Evolutionary conservation across 2,329 filamentous ascomycete genomes (phyloP).

Genomic region (Aspergillus awamori): DNA sequence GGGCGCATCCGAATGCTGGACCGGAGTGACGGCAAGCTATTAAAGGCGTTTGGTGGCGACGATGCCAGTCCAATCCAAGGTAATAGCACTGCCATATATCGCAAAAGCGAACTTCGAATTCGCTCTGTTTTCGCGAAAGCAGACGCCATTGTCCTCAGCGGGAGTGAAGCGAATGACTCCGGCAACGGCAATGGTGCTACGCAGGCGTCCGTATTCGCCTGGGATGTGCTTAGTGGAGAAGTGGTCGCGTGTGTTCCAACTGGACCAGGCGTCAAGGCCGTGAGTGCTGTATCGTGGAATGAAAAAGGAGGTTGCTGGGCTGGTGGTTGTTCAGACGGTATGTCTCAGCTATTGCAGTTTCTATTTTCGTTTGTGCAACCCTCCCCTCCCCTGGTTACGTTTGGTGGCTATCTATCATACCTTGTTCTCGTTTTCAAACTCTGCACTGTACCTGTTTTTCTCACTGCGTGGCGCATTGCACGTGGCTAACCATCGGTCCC

Average conservation of each 20-base stretch:
- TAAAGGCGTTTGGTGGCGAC: constrained; percentile 68
- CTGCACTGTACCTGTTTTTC: background rate
- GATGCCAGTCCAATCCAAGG: background rate
- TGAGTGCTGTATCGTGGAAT: constrained; percentile 52
- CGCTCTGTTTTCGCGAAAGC: constrained; percentile 73
- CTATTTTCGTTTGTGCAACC: background rate
- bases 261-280: constrained; percentile 45
- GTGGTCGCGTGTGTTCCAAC: constrained; percentile 62
- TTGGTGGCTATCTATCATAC: background rate
- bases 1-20: constrained; percentile 80
- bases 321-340: constrained; percentile 47
- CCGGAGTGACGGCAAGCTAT: constrained; percentile 69
- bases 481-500: background rate
- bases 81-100: constrained; percentile 35
- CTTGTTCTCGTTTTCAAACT: background rate
- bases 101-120: constrained; percentile 73
- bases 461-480: background rate
- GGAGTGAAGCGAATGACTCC: constrained; percentile 65
- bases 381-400: background rate
- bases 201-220: constrained; percentile 57
- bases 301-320: constrained; percentile 45
- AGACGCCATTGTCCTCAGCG: constrained; percentile 77
- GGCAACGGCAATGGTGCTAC: constrained; percentile 7
- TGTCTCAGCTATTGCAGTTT: constrained; percentile 10
- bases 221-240: constrained; percentile 79